Evolutionary conservation across 2,329 filamentous ascomycete genomes (phyloP).

Genomic region (Blastomyces gilchristii): DNA sequence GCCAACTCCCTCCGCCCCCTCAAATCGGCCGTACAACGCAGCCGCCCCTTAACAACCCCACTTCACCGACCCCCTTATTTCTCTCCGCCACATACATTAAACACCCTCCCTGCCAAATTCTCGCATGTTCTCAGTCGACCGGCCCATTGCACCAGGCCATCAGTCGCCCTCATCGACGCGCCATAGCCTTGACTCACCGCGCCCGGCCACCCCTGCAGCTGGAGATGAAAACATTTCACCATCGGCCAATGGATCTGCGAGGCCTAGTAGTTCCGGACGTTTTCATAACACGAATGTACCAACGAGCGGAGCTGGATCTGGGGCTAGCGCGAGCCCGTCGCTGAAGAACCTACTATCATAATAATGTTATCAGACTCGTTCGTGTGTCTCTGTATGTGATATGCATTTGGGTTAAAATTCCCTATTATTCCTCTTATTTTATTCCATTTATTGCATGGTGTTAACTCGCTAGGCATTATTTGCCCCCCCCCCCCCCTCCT

Average conservation of each 20-base stretch:
- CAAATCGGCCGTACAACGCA: constrained; percentile 26
- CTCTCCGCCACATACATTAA: constrained; percentile 31
- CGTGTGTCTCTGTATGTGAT: no score
- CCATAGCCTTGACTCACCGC: constrained; percentile 27
- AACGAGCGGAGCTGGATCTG: constrained; percentile 28
- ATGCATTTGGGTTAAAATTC: no score
- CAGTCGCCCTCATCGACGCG: constrained; percentile 30
- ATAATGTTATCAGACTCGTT: constrained; percentile 11
- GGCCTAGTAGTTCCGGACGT: constrained; percentile 22
- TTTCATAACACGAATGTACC: constrained; percentile 15
- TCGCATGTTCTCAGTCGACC: constrained; percentile 31
- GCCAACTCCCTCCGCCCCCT: constrained; percentile 23
- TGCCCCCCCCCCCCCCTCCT: no score
- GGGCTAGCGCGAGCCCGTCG: constrained; percentile 69
- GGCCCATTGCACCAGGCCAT: constrained; percentile 25
- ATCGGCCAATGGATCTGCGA: constrained; percentile 22
- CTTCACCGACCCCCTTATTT: constrained; percentile 30
- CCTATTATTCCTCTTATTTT: no score
- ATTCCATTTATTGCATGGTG: no score
- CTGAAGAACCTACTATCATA: constrained; percentile 62
- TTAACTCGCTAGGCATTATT: no score
- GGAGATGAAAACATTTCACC: constrained; percentile 13
- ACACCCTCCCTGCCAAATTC: constrained; percentile 26
- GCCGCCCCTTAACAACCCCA: constrained; percentile 14
- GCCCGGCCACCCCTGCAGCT: constrained; percentile 23